phyloP scores from a whole-genome alignment of 352 stramenopile genomes.

The Phytophthora capsici region DNA sequence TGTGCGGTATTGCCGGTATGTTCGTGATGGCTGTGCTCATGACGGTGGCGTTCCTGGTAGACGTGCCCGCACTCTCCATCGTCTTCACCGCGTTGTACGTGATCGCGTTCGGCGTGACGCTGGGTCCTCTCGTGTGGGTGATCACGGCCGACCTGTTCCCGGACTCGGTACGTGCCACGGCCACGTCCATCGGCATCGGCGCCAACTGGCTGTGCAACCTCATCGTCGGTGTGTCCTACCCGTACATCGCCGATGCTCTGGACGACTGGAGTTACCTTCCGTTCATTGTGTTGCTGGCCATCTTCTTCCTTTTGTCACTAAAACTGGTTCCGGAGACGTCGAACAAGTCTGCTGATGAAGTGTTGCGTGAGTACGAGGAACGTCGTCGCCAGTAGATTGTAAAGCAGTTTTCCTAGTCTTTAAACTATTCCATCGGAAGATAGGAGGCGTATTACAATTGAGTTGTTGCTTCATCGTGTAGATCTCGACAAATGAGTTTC shows the following conservation, averaged over 20 bases:
- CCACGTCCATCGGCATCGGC: conserved; percentile 46
- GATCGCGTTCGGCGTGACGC: conserved; percentile 19
- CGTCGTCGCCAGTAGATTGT: conserved; percentile 15
- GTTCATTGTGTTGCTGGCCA: conserved; percentile 51
- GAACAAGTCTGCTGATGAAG: conserved; percentile 59
- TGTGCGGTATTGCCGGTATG: conserved; percentile 41
- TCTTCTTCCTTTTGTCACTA: conserved; percentile 49
- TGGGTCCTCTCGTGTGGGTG: conserved; percentile 24
- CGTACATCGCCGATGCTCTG: conserved; percentile 49
- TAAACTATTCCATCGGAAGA: not conserved
- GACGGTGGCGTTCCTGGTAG: conserved; percentile 32
- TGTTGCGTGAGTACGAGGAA: conserved; percentile 45
- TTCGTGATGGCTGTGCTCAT: conserved; percentile 31
- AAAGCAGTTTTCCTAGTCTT: not conserved
- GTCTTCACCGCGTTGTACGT: conserved; percentile 31
- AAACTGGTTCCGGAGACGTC: conserved; percentile 58
- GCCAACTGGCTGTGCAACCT: conserved; percentile 61
- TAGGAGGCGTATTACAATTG: no score
- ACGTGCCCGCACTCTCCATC: conserved; percentile 30
- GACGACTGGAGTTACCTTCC: conserved; percentile 50
- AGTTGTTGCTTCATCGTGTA: no score
- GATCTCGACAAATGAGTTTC: no score
- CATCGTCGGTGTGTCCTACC: conserved; percentile 56
- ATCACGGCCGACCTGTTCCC: conserved; percentile 29
- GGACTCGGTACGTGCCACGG: conserved; percentile 30